Evolutionary conservation across 164 flowering plant genomes (phyloP), one percentile per base, ranked within the genome.

Genomic region (Annona cherimola): DNA sequence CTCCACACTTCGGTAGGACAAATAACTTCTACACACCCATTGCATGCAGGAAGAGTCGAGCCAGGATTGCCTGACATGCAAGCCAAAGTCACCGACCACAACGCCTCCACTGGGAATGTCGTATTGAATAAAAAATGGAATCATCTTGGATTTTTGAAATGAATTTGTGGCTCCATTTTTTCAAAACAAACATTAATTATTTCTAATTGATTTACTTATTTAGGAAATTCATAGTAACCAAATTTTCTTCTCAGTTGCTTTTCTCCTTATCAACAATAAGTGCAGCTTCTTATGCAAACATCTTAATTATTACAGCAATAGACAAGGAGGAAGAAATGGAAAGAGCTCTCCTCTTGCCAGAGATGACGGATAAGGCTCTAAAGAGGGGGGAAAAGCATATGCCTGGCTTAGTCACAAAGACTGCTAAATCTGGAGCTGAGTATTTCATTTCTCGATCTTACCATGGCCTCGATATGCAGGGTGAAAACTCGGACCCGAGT

Each of bases 381-480:
- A 88, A 82, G 73, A 72, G 92, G 75, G 87, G 72, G 4, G 87
- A 85, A 60, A 79, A 73, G 39, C 50, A 78, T 65, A 50, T 86
- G 2, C 72, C 77, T 62, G 67, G 9, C 39, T 39, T 88, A 11
- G 66, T 71, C 44, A 86, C 83, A 67, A 82, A 89, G 73, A 74
- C 69, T 9, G 87, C 91, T 14, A 88, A 84, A 77, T 86, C 95
- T 39, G 97, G 94, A 61, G 90, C 90, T 35, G 97, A 92, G 73
- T 92, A 78, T 76, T 83, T 89, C 39, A 84, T 85, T 2, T 16
- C 80, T 8, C 84, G 99, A 71, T 83, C 97, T 5, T 92, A 84
- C 75, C 96, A 84, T 6, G 99, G 99, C 72, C 90, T 94, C 57
- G 97, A 92, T 3, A 81, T 92, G 69, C 77, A 79, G 35, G 44